Conservation (phyloP, 169 alveolate species). For the Cryptosporidium andersoni region DNA sequence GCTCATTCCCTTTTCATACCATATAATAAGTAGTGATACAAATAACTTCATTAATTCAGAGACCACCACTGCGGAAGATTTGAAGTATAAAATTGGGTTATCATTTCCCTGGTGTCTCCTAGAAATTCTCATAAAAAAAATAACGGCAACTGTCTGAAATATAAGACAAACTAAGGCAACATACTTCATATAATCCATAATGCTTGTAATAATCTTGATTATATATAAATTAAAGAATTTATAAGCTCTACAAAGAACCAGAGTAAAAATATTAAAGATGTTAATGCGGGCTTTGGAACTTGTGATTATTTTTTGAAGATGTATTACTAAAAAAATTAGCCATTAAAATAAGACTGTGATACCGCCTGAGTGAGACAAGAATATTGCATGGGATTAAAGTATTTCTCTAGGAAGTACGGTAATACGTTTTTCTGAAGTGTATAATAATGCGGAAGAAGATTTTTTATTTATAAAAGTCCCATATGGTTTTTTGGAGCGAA, state of each 20-base stretch:
- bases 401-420: conserved; percentile 31
- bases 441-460: neutral
- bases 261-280: conserved; percentile 1
- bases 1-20: neutral
- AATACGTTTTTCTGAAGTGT: conserved; percentile 57
- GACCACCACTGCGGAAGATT: conserved; percentile 64
- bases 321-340: neutral
- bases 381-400: neutral
- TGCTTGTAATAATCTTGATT: neutral
- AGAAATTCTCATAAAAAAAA: conserved; percentile 52
- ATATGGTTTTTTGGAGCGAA: conserved; percentile 47
- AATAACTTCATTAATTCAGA: conserved; percentile 43
- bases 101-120: conserved; percentile 2
- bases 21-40: conserved; percentile 19
- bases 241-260: neutral
- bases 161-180: conserved; percentile 45
- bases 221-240: neutral
- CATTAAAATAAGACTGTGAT: neutral
- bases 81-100: conserved; percentile 23
- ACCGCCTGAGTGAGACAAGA: neutral
- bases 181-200: conserved; percentile 51
- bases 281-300: neutral
- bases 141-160: conserved; percentile 65
- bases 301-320: neutral
- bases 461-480: conserved; percentile 15